phyloP scores from a whole-genome alignment of 306 rosid genomes.

The Rubus parviflorus region DNA sequence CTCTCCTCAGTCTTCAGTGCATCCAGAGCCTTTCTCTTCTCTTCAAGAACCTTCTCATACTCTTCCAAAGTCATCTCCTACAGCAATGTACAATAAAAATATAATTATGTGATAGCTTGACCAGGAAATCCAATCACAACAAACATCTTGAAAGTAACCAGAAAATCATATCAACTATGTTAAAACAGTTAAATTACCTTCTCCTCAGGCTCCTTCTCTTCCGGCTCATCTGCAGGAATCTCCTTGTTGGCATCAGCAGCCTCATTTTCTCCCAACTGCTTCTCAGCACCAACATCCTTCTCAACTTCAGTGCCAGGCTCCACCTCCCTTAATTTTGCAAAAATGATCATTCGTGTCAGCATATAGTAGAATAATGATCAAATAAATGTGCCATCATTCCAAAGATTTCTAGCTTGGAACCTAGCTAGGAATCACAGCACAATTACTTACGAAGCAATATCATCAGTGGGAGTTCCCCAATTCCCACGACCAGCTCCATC shows the following conservation, averaged over 20 bases:
- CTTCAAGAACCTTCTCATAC: conserved; percentile 83
- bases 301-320: conserved; percentile 61
- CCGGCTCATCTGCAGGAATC: conserved; percentile 52
- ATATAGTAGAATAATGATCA: not conserved
- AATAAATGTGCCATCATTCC: not conserved
- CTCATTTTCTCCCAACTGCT: conserved; percentile 55
- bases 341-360: not conserved
- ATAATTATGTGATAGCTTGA: not conserved
- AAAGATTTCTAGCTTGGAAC: not conserved
- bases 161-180: not conserved
- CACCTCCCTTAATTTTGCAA: conserved; percentile 41
- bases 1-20: conserved; percentile 68
- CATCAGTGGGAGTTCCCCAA: conserved; percentile 60
- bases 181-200: conserved; percentile 45
- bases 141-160: not conserved
- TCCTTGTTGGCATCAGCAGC: conserved; percentile 70
- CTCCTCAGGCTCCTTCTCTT: conserved; percentile 84
- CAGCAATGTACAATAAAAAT: not conserved
- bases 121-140: not conserved
- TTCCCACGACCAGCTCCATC: conserved; percentile 67
- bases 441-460: conserved; percentile 48
- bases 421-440: not conserved
- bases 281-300: conserved; percentile 65
- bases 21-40: conserved; percentile 74
- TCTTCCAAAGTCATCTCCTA: conserved; percentile 98